phyloP scores from a whole-genome alignment of 108 stramenopile genomes.

The Cyclotella sp. region DNA sequence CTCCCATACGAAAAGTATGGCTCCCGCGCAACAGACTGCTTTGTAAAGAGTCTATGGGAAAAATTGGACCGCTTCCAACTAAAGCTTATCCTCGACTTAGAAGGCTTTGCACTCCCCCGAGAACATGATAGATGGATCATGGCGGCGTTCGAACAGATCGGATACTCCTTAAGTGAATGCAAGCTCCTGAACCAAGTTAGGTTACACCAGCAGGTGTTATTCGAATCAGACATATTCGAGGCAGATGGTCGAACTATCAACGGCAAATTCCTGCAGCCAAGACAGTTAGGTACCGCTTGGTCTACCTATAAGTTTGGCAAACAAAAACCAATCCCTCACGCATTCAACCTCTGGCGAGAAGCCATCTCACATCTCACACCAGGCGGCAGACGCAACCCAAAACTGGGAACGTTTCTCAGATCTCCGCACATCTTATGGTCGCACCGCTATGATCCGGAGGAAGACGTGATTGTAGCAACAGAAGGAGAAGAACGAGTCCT shows the following conservation, averaged over 20 bases:
- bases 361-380: background rate
- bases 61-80: no score
- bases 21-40: background rate
- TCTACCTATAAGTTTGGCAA: conserved; percentile 2
- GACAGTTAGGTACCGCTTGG: background rate
- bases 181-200: conserved; percentile 14
- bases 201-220: conserved; percentile 28
- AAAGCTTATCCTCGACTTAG: background rate
- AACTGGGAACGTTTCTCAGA: background rate
- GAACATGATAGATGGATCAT: conserved; percentile 21
- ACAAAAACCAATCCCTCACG: background rate
- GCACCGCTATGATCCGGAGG: background rate
- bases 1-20: background rate
- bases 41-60: conserved; percentile 1
- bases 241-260: conserved; percentile 9
- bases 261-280: conserved; percentile 2
- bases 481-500: no score
- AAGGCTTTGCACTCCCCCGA: background rate
- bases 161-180: background rate
- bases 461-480: no score
- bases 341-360: conserved; percentile 1
- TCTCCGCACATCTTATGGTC: background rate
- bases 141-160: background rate
- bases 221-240: conserved; percentile 10
- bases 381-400: background rate